These are phyloP conservation scores for Citropsis articulata DNA, from an alignment of 345 rosid genomes.

Conservation along the genomic window DNA sequence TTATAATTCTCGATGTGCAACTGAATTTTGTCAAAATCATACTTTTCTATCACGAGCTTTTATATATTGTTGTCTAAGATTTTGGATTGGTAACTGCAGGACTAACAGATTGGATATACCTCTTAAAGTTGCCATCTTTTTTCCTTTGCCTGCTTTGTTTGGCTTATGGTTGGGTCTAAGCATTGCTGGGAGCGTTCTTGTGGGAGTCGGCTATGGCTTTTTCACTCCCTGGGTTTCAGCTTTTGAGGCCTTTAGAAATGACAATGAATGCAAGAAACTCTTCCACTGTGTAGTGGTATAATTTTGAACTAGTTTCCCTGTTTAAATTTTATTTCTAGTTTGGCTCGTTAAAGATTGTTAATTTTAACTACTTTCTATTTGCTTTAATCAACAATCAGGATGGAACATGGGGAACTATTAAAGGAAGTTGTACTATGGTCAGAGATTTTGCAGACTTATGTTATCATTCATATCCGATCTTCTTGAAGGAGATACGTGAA, in stretches of 20 bases:
- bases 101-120: constrained; percentile 51
- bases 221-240: constrained; percentile 82
- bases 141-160: constrained; percentile 63
- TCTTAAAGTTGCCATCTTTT: constrained; percentile 57
- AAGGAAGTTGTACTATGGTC: constrained; percentile 72
- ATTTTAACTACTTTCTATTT: neutral
- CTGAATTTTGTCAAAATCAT: neutral
- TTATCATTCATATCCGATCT: constrained; percentile 64
- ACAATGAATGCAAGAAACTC: constrained; percentile 53
- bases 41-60: neutral
- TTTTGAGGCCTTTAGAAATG: constrained; percentile 80
- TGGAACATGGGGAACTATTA: constrained; percentile 79
- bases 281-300: constrained; percentile 65
- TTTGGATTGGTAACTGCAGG: constrained; percentile 38
- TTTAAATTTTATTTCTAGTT: neutral
- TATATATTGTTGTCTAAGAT: neutral
- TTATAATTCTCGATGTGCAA: neutral
- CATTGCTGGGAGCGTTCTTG: constrained; percentile 57
- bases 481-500: constrained; percentile 60
- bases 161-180: constrained; percentile 73
- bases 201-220: constrained; percentile 80
- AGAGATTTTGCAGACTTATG: constrained; percentile 74
- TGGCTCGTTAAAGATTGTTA: neutral
- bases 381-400: constrained; percentile 40
- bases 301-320: neutral